Evolutionary conservation across 2,329 filamentous ascomycete species (phyloP).

Genomic region (Trichophyton mentagrophytes): DNA sequence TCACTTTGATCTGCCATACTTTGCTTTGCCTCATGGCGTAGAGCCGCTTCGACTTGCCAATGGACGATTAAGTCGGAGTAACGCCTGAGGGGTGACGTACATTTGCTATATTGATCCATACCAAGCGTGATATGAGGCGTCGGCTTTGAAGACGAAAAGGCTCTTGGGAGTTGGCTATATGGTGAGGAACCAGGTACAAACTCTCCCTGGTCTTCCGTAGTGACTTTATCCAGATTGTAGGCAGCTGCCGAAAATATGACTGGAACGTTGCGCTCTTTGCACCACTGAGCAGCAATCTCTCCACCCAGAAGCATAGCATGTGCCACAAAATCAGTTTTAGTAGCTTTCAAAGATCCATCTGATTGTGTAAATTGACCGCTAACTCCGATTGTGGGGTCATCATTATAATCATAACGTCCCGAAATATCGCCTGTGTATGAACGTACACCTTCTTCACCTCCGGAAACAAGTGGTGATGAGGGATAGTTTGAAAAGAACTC

Average conservation of each 20-base stretch:
- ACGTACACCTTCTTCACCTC: constrained; percentile 15
- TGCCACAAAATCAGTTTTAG: constrained; percentile 29
- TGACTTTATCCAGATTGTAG: constrained; percentile 17
- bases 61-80: constrained; percentile 49
- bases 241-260: constrained; percentile 36
- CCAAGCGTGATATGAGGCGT: constrained; percentile 41
- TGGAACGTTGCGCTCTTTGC: constrained; percentile 39
- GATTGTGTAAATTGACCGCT: constrained; percentile 19
- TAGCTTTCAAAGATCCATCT: constrained; percentile 27
- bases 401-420: constrained; percentile 14
- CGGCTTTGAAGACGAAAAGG: constrained; percentile 36
- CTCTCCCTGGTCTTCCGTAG: constrained; percentile 32
- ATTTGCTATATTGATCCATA: constrained; percentile 42
- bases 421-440: constrained; percentile 22
- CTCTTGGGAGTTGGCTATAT: constrained; percentile 19
- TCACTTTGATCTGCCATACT: constrained; percentile 17
- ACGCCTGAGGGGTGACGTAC: constrained; percentile 49
- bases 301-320: constrained; percentile 46
- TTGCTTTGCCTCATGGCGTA: constrained; percentile 40
- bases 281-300: constrained; percentile 40
- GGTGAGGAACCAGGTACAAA: constrained; percentile 16
- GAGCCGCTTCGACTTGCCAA: constrained; percentile 52
- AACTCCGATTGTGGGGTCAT: constrained; percentile 32
- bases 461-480: constrained; percentile 16
- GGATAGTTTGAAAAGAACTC: constrained; percentile 18